Evolutionary conservation across 495 filamentous ascomycete species (phyloP), one percentile per base, ranked within the genome.

Genomic region (Tuber calosporum): DNA sequence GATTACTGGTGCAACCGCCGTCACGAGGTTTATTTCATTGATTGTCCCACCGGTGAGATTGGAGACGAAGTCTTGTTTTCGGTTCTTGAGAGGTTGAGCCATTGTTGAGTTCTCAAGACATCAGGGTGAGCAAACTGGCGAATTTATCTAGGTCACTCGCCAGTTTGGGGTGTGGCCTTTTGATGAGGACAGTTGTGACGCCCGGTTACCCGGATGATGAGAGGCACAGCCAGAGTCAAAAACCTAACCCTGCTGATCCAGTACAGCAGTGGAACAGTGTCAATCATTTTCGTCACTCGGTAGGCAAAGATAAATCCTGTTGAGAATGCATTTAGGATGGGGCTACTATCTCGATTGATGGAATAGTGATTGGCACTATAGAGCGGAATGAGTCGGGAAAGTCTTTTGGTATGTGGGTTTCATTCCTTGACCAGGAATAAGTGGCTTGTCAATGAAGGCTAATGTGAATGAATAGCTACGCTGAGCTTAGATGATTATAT

Each of bases 1-100:
- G 83, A 89, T 79, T 87, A 98, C 95, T 73, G 95, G 90, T 79
- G 92, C 92, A 70, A 95, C 90, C 8, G 90, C 87, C 53, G 91
- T 91, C 67, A 98, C 90, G 74, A 86, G 85, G 78, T 96, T 94
- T 84, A 99, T 94, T 80, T 99, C 95, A 39, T 84, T 81, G 68
- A 97, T 90, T 20, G 87, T 85, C 53, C 94, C 93, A 48, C 95
- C 95, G n/a, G 90, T 88, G 42, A 96, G 89, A 81, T 93, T 91
- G 30, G 94, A 97, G 78, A 99, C 95, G 80, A 96, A 97, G 72
- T 92, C 92, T 86, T 97, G 93, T 82, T 98, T 99, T 69, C 89
- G 86, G 69, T 89, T 87, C 84, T 98, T 99, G 34, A 78, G 38
- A 45, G 76, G 77, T 66, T 76, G 76, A 7, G 76, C 75, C 76